Evolutionary conservation across 352 stramenopile species (phyloP).

Genomic region (Elongisporangium prolatum): DNA sequence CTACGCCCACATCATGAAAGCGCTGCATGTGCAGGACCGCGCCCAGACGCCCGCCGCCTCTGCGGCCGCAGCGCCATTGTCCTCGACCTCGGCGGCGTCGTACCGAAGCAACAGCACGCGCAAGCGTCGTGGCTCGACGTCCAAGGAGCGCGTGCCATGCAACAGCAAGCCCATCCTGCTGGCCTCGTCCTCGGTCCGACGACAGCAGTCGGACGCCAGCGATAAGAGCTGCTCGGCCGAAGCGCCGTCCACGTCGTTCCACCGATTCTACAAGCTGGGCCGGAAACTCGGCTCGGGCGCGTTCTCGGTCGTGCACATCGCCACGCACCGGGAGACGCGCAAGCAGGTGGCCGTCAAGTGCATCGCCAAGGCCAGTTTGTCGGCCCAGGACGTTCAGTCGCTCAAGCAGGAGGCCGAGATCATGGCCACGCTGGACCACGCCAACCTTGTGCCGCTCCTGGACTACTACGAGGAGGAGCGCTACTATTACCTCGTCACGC

Average conservation of each 20-base stretch:
- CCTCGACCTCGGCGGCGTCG: conserved; percentile 9
- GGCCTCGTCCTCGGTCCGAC: conserved; percentile 18
- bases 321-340: conserved; percentile 57
- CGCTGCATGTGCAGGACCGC: conserved; percentile 37
- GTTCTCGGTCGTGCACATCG: conserved; percentile 88
- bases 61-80: neutral
- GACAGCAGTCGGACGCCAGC: conserved; percentile 44
- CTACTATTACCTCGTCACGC: conserved; percentile 82
- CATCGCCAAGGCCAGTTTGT: conserved; percentile 56
- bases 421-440: conserved; percentile 64
- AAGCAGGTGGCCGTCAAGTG: conserved; percentile 84
- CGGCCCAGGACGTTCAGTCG: conserved; percentile 40
- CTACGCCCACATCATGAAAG: conserved; percentile 80
- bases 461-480: conserved; percentile 71
- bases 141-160: neutral
- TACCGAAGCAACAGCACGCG: neutral
- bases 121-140: neutral
- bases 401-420: conserved; percentile 72
- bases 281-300: conserved; percentile 81
- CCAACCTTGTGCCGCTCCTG: conserved; percentile 66
- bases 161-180: conserved; percentile 20
- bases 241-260: conserved; percentile 40
- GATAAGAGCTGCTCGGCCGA: conserved; percentile 18
- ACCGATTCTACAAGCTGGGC: conserved; percentile 76
- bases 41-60: conserved; percentile 2